Conservation (phyloP, 768 basidiomycete genomes). For the Tremella mesenterica region DNA sequence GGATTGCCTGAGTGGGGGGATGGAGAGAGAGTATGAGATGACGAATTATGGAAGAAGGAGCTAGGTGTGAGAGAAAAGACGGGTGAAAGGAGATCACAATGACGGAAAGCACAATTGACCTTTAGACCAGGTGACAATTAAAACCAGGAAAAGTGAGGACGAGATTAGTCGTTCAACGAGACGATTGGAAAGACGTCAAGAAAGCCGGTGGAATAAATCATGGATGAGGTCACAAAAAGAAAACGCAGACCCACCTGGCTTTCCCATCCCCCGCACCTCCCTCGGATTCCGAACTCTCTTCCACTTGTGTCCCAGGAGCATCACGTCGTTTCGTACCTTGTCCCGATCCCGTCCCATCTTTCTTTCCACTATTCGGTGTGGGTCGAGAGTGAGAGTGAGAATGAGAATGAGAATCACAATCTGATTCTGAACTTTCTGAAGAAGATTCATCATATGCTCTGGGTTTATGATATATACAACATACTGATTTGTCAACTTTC, state of each 20-base stretch:
- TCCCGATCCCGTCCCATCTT: conserved; percentile 11
- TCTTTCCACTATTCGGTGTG: conserved; percentile 1
- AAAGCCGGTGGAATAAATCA: neutral
- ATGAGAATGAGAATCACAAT: conserved; percentile 1
- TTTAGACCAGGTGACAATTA: neutral
- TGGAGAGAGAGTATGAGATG: no score
- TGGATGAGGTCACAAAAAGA: neutral
- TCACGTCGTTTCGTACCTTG: no score
- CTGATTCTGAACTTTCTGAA: conserved; percentile 53
- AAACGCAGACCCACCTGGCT: conserved; percentile 8
- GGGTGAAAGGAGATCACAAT: no score
- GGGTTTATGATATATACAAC: conserved; percentile 81
- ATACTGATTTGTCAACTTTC: conserved; percentile 54
- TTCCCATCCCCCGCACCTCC: conserved; percentile 19
- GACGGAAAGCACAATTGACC: neutral
- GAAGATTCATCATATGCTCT: conserved; percentile 43
- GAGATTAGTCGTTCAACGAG: conserved; percentile 10
- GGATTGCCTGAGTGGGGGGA: no score
- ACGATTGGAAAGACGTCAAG: conserved; percentile 1
- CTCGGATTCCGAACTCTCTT: conserved; percentile 14
- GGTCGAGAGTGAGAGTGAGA: neutral
- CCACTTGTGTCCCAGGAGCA: conserved; percentile 1
- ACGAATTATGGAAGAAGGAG: no score
- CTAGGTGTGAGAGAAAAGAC: no score
- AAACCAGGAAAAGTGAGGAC: neutral